Percentiles rank a stretch among this genome's conserved stretches.
Evolutionary conservation across 768 basidiomycete species (phyloP).

Genomic region (Rubroboletus satanas): DNA sequence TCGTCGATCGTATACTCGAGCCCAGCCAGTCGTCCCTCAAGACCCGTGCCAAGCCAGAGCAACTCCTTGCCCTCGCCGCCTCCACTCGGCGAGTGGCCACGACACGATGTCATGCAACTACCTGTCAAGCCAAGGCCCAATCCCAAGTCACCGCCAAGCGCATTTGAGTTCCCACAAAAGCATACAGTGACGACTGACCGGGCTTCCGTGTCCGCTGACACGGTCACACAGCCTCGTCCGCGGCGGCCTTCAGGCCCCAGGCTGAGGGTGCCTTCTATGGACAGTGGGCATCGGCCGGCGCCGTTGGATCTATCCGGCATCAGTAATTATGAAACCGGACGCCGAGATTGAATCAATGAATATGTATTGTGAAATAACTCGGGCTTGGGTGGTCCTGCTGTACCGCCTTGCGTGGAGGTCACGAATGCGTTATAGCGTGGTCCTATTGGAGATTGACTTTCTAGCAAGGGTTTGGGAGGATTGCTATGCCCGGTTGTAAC

Average conservation of each 20-base stretch:
- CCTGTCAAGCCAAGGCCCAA: slow-evolving; percentile 16
- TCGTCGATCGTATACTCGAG: slow-evolving; percentile 34
- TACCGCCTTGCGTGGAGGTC: slow-evolving; percentile 10
- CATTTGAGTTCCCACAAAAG: slow-evolving; percentile 23
- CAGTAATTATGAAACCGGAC: slow-evolving; percentile 4
- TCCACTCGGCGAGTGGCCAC: slow-evolving; percentile 55
- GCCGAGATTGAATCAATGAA: neutral
- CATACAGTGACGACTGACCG: slow-evolving; percentile 4
- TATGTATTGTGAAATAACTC: neutral
- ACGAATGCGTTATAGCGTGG: neutral
- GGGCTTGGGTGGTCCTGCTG: slow-evolving; percentile 10
- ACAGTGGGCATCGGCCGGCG: slow-evolving; percentile 15
- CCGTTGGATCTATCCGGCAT: slow-evolving; percentile 19
- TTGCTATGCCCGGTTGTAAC: neutral
- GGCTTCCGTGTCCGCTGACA: neutral
- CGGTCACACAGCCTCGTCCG: slow-evolving; percentile 20
- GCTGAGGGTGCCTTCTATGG: slow-evolving; percentile 18
- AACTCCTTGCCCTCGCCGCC: slow-evolving; percentile 34
- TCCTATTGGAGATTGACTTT: neutral
- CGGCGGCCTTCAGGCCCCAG: slow-evolving; percentile 34
- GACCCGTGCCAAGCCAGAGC: slow-evolving; percentile 7
- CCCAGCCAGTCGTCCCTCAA: slow-evolving; percentile 21
- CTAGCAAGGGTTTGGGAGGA: slow-evolving; percentile 20
- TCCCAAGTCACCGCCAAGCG: slow-evolving; percentile 14
- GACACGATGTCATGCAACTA: slow-evolving; percentile 34